Evolutionary conservation across 768 basidiomycete genomes (phyloP), one percentile per base, ranked within the genome.

Genomic region (Vararia minispora): DNA sequence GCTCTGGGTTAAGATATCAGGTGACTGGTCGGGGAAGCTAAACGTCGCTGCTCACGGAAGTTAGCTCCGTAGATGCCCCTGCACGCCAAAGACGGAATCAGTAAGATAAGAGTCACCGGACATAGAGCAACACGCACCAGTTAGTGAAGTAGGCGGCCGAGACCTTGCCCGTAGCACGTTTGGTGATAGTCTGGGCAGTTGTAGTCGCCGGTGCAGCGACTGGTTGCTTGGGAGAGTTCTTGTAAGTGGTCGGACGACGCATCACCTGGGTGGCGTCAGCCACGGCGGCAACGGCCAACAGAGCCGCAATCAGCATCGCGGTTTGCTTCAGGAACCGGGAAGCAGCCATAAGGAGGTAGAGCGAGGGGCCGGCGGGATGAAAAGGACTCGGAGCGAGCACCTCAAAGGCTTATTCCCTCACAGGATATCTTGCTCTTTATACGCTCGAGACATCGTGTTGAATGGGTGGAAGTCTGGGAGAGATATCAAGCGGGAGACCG

Each of bases 11-110:
- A 41, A 18, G 23, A 6, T 21, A 29, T 28, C 47, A 36, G 27
- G 48, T 17, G 27, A 36, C n/a, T 21, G n/a, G n/a, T 33, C n/a
- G 38, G 12, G 18, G 29, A 44, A n/a, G 12, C 16, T n/a, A 5
- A 28, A 22, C 12, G 23, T n/a, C 11, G 10, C 17, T 20, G 53
- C 68, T 44, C 40, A 76, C 76, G 74, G 58, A 78, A 79, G 48
- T 77, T 72, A 35, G 74, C 68, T 10, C 62, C 71, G 49, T 78
- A 79, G 37, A 78, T 76, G 9, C 72, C 75, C 75, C 61, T 63
- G 32, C 25, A 28, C 26, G 28, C 49, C 36, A 37, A n/a, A 1
- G 43, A 31, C 8, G 16, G 28, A 32, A 3, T 22, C 22, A 16
- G 40, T 33, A 17, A 25, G 22, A 25, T 12, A 33, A 31, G 18